These are phyloP conservation scores for Hypoxylon sp. DNA, from an alignment of 2,329 filamentous ascomycete genomes.

Conservation along the genomic window DNA sequence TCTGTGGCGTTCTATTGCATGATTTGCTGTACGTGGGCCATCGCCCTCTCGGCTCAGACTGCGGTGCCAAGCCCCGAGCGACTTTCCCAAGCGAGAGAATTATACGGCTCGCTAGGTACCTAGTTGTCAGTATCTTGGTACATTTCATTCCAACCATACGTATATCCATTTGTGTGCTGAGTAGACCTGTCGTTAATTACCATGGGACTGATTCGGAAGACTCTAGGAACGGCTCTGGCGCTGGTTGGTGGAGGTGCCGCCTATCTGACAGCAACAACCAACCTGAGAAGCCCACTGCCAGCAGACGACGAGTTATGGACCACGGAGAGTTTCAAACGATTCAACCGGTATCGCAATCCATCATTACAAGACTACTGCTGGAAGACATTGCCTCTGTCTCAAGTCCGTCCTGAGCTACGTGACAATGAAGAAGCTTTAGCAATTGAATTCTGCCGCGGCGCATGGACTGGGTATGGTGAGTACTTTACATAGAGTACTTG, in stretches of 20 bases:
- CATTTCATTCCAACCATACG: background rate
- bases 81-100: slow-evolving; percentile 7
- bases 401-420: slow-evolving; percentile 41
- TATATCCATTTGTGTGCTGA: background rate
- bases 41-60: slow-evolving; percentile 19
- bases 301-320: slow-evolving; percentile 37
- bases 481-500: background rate
- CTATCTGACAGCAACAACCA: slow-evolving; percentile 36
- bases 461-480: slow-evolving; percentile 44
- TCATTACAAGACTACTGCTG: slow-evolving; percentile 36
- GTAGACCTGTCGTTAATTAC: background rate
- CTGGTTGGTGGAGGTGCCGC: slow-evolving; percentile 7
- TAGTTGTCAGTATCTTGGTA: background rate
- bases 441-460: slow-evolving; percentile 39
- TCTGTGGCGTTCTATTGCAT: slow-evolving; percentile 17
- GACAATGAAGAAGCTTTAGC: slow-evolving; percentile 37
- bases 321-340: slow-evolving; percentile 22
- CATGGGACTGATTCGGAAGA: slow-evolving; percentile 35
- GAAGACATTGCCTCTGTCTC: slow-evolving; percentile 40
- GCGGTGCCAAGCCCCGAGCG: slow-evolving; percentile 16
- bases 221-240: slow-evolving; percentile 15
- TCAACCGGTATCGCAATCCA: slow-evolving; percentile 38
- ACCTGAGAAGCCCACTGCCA: slow-evolving; percentile 33
- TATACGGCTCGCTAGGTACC: background rate
- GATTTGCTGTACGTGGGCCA: background rate